Base-by-base conservation (phyloP, 257 asterid genomes). In the Gentiana dahurica region DNA sequence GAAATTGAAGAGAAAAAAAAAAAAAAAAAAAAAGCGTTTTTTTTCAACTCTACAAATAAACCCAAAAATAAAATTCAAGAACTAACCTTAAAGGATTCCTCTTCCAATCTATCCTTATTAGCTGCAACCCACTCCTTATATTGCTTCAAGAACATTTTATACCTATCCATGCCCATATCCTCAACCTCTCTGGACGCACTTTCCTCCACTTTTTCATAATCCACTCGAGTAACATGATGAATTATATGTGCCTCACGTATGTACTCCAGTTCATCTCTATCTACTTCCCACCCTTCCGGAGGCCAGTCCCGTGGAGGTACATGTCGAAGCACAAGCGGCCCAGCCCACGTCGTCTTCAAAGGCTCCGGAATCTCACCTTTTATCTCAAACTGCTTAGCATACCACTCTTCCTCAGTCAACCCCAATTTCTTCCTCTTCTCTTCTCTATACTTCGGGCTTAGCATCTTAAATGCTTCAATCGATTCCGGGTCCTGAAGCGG, bases 291-390 rank as follows among this genome's bases (percentile, higher is more conserved):
- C 54, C 94, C 98, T 13, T 87, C 74, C 6, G 96, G 98, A 10
- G 98, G 98, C 98, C 98, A 90, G 35, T 90, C 98, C 69, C 98
- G 65, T 0, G 98, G 98, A 1, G 98, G 89, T 53, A 90, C 80
- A 11, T 75, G 76, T 1, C 85, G 78, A 62, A 90, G 67, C 73
- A 82, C 89, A 75, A 84, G 34, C 0, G 96, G 95, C 62, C 95
- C 98, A 24, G 82, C 71, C 96, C 98, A 90, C 54, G 35, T 10
- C 36, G 95, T 81, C 69, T 67, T 71, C 62, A 90, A 59, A 5
- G 87, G 88, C 51, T 84, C 91, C 3, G 95, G 91, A 61, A 80
- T 87, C 24, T 87, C 96, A 0, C 98, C 95, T 78, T 77, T 81
- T 36, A 87, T 80, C 76, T 82, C 96, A 64, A 87, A 90, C 83